Evolutionary conservation across 768 basidiomycete genomes (phyloP), one percentile per base, ranked within the genome.

Genomic region (Auricularia cornea): DNA sequence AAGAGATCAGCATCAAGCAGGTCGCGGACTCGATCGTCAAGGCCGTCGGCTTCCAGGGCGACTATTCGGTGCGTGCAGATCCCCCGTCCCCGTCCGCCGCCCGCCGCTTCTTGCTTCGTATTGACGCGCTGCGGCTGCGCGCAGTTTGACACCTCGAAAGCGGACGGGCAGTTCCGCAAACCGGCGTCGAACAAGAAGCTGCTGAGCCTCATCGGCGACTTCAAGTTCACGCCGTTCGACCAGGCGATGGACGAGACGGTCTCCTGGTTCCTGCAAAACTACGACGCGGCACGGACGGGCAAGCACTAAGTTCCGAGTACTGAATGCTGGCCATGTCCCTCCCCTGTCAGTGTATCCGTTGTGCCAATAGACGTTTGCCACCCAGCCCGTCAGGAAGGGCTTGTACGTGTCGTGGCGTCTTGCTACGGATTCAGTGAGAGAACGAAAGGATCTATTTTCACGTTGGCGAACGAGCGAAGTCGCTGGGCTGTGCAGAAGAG

Each of bases 101-200:
- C 20, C 35, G 2, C n/a, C 59, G 10, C 33, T 44, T 4, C 3
- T 23, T 14, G 35, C 35, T 16, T 23, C 57, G 12, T 12, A 5
- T 54, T 26, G 40, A 64, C 59, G 41, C 31, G 63, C 48, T 44
- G 20, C 38, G 12, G 14, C 23, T 12, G 41, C 41, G n/a, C 60
- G 18, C 67, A 93, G 90, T 97, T 94, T 74, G 93, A 97, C 75
- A 84, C 87, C 35, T 79, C 83, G 29, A 84, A 85, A 60, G 85
- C 94, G 10, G 96, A 98, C 70, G 94, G 96, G 1, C 95, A 98
- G 74, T 95, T 88, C 83, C 87, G 94, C 68, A 98, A 98, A 77
- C 94, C 95, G 0, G 95, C 95, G 20, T 93, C 92, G 40, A 98
- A 98, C 76, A 85, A 83, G 70, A 96, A 95, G 74, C 78, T 97